Conservation (phyloP, 306 rosid genomes). For the Ammopiptanthus mongolicus region DNA sequence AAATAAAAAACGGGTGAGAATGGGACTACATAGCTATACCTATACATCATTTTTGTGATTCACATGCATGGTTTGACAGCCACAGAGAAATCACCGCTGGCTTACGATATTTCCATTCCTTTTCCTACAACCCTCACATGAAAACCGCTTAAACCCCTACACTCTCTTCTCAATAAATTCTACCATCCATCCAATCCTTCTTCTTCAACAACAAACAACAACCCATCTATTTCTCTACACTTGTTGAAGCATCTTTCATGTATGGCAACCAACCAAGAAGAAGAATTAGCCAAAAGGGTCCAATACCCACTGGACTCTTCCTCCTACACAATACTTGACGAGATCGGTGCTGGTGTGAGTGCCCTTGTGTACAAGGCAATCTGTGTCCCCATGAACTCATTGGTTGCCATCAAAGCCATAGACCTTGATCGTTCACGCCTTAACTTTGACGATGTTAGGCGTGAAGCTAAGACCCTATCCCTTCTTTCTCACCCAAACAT, state of each 20-base stretch:
- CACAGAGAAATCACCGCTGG: constrained; percentile 17
- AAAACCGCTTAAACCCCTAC: constrained; percentile 26
- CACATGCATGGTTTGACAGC: constrained; percentile 39
- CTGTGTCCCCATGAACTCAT: constrained; percentile 42
- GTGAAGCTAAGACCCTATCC: constrained; percentile 43
- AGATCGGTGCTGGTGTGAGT: constrained; percentile 49
- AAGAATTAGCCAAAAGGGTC: constrained; percentile 12
- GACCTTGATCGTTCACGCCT: constrained; percentile 45
- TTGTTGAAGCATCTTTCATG: constrained; percentile 11
- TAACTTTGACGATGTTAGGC: constrained; percentile 38
- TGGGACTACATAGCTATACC: background rate
- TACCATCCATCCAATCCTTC: background rate
- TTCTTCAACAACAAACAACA: background rate
- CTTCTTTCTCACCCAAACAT: constrained; percentile 61
- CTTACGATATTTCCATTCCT: background rate
- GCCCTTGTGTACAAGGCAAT: constrained; percentile 62
- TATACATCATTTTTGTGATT: background rate
- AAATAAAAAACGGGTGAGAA: background rate
- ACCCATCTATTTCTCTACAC: background rate
- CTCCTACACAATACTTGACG: constrained; percentile 33
- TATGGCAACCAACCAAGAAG: constrained; percentile 25
- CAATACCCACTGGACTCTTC: constrained; percentile 48
- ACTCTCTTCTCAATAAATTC: constrained; percentile 4
- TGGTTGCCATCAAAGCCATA: constrained; percentile 66
- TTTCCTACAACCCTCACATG: constrained; percentile 39